Percentiles rank a stretch among this genome's conserved stretches.
Conservation (phyloP, 2,329 filamentous ascomycete genomes). For the Dendryphion nanum region DNA sequence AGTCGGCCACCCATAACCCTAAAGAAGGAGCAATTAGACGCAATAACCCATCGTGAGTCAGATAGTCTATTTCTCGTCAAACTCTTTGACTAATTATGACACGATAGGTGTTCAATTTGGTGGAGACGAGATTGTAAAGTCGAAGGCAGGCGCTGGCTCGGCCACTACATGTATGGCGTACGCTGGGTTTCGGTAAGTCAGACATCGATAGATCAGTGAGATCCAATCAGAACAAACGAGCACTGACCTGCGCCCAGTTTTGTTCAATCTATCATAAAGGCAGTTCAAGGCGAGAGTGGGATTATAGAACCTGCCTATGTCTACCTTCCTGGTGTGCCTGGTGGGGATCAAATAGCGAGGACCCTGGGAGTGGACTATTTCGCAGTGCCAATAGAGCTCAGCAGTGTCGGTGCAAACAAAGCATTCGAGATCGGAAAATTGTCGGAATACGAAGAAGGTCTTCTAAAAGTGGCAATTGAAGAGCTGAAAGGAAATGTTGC, state of each 20-base stretch:
- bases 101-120: not conserved
- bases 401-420: not conserved
- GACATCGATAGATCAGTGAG: no score
- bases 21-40: not conserved
- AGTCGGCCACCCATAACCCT: not conserved
- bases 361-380: not conserved
- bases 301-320: not conserved
- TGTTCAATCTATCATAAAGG: not conserved
- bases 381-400: not conserved
- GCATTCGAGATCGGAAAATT: not conserved
- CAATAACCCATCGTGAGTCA: not conserved
- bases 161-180: not conserved
- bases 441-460: not conserved
- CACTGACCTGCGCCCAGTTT: not conserved
- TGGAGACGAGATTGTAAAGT: not conserved
- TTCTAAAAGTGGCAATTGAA: not conserved
- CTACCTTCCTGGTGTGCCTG: not conserved
- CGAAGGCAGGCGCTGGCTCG: not conserved
- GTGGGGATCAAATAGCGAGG: not conserved
- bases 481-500: not conserved
- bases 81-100: not conserved
- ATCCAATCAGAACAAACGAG: not conserved
- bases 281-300: not conserved
- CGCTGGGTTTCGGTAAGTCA: not conserved
- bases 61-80: not conserved